phyloP scores from a whole-genome alignment of 805 yeast genomes.

The Suhomyces kilbournensis region DNA sequence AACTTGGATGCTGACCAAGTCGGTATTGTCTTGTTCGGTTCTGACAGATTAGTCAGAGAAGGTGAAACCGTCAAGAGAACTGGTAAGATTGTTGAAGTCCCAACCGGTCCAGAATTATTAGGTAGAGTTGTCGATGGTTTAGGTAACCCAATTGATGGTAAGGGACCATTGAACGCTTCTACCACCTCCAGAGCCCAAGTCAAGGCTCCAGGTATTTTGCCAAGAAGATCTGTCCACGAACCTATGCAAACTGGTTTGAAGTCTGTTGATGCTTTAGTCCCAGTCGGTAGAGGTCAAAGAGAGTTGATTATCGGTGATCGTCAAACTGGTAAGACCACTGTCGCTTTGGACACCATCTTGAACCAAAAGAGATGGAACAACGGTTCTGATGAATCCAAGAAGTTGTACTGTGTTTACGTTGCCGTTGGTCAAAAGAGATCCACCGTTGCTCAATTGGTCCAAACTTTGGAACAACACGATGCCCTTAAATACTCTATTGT shows the following conservation, averaged over 20 bases:
- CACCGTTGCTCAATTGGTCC: conserved; percentile 98
- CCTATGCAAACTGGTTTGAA: conserved; percentile 99
- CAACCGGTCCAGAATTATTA: conserved; percentile 95
- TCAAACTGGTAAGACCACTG: conserved; percentile 99
- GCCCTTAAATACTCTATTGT: conserved; percentile 96
- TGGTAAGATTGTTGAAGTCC: conserved; percentile 98
- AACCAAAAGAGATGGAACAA: conserved; percentile 99
- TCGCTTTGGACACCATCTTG: conserved; percentile 95
- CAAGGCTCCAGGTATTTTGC: conserved; percentile 99
- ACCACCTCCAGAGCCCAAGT: conserved; percentile 93
- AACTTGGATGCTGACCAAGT: conserved; percentile 99
- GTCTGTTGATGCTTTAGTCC: conserved; percentile 98
- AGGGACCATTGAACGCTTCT: conserved; percentile 92
- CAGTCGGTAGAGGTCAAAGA: conserved; percentile 99
- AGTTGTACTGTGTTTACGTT: conserved; percentile 99
- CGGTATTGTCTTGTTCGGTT: conserved; percentile 99
- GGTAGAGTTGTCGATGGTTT: conserved; percentile 99
- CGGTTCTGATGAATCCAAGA: conserved; percentile 93
- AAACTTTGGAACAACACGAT: conserved; percentile 97
- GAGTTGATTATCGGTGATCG: conserved; percentile 99
- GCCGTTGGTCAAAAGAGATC: conserved; percentile 99
- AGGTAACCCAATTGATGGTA: conserved; percentile 99
- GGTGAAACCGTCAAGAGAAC: conserved; percentile 99
- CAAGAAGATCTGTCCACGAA: conserved; percentile 97
- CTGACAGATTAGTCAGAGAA: conserved; percentile 97